A percentile compares a stretch with the other conserved stretches of the same genome.
phyloP scores from a whole-genome alignment of 2,329 filamentous ascomycete genomes.

The Cercospora sp. region DNA sequence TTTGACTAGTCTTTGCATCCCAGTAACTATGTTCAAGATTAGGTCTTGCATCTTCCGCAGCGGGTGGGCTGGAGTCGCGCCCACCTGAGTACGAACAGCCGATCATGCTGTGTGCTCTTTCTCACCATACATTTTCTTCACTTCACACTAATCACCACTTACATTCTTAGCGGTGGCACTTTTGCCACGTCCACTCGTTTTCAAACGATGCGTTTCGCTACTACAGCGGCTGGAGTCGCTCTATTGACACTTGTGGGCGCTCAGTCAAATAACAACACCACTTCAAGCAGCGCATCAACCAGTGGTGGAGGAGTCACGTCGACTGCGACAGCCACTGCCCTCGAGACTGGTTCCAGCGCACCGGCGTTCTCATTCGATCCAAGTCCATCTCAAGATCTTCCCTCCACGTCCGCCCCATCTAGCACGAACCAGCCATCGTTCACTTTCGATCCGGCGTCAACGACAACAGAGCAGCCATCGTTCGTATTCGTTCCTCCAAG shows the following conservation, averaged over 20 bases:
- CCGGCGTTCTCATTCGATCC: not conserved
- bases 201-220: not conserved
- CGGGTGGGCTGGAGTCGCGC: not conserved
- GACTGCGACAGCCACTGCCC: not conserved
- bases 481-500: not conserved
- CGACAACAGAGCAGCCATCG: not conserved
- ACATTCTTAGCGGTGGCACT: conserved; percentile 9
- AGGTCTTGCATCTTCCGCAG: not conserved
- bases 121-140: not conserved
- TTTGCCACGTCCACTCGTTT: conserved; percentile 27
- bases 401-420: not conserved
- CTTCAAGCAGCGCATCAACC: not conserved
- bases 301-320: not conserved
- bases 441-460: not conserved
- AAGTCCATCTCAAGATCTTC: not conserved
- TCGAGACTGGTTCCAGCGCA: not conserved
- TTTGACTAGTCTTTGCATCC: not conserved
- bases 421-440: conserved; percentile 2
- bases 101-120: not conserved
- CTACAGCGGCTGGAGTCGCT: not conserved
- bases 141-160: not conserved
- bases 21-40: not conserved
- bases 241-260: conserved; percentile 15
- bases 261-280: conserved; percentile 1
- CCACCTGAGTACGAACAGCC: not conserved